These are phyloP conservation scores for Teunomyces lycoperdinae DNA, from an alignment of 805 yeast genomes.

Conservation along the genomic window DNA sequence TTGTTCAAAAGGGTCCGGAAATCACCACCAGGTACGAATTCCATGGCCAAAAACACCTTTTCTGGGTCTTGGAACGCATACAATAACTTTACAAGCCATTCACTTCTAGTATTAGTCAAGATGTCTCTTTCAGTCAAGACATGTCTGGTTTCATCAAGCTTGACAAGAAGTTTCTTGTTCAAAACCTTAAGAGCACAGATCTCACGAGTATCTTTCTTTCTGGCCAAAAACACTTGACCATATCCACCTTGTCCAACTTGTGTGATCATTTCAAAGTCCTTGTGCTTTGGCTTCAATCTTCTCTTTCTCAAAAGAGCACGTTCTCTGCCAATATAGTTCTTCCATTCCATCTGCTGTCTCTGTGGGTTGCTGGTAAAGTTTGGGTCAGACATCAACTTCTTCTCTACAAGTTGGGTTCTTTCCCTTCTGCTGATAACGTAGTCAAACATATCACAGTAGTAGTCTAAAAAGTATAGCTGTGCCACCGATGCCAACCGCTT, in stretches of 20 bases:
- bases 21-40: constrained; percentile 99
- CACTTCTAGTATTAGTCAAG: constrained; percentile 90
- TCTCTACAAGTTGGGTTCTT: constrained; percentile 69
- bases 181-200: constrained; percentile 92
- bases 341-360: constrained; percentile 55
- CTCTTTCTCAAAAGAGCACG: constrained; percentile 81
- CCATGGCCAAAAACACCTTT: constrained; percentile 94
- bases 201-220: constrained; percentile 90
- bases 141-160: constrained; percentile 92
- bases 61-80: constrained; percentile 95
- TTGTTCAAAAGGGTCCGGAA: constrained; percentile 91
- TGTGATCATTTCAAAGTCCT: constrained; percentile 93
- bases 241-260: constrained; percentile 99
- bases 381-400: constrained; percentile 50
- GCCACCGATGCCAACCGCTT: constrained; percentile 86
- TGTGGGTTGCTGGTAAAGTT: constrained; percentile 36
- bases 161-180: constrained; percentile 80
- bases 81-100: constrained; percentile 90
- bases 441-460: constrained; percentile 93
- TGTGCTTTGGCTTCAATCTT: constrained; percentile 87
- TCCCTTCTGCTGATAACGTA: constrained; percentile 85
- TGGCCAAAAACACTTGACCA: constrained; percentile 96
- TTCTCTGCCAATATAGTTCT: constrained; percentile 78
- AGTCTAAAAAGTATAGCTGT: constrained; percentile 90
- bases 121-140: constrained; percentile 96